phyloP scores from a whole-genome alignment of 805 yeast species.

The Debaryomyces prosopidis region DNA sequence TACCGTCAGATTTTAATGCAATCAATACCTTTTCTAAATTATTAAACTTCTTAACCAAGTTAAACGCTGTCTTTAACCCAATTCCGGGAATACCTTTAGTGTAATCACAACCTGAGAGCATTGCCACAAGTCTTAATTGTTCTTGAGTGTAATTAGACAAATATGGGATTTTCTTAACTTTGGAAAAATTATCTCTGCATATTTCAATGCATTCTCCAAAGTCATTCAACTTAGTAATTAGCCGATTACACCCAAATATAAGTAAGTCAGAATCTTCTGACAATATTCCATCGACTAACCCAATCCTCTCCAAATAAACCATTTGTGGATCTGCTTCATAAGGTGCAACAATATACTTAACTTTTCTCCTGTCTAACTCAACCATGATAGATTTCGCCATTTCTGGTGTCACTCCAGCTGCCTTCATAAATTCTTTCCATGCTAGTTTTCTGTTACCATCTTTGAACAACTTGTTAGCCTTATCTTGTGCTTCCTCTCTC shows the following conservation, averaged over 20 bases:
- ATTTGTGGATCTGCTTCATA: slow-evolving; percentile 98
- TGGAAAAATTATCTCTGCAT: slow-evolving; percentile 51
- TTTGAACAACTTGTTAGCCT: slow-evolving; percentile 52
- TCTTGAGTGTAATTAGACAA: slow-evolving; percentile 51
- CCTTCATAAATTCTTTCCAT: slow-evolving; percentile 66
- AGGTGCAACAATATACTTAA: slow-evolving; percentile 89
- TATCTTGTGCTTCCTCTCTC: slow-evolving; percentile 57
- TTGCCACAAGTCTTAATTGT: slow-evolving; percentile 75
- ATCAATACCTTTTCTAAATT: slow-evolving; percentile 57
- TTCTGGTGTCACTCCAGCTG: slow-evolving; percentile 83
- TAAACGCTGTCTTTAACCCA: slow-evolving; percentile 77
- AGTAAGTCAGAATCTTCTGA: slow-evolving; percentile 94
- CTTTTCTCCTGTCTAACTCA: slow-evolving; percentile 54
- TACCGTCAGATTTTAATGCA: slow-evolving; percentile 62
- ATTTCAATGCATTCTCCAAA: slow-evolving; percentile 74
- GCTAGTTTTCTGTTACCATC: slow-evolving; percentile 64
- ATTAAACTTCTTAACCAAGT: slow-evolving; percentile 50
- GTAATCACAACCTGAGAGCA: slow-evolving; percentile 95
- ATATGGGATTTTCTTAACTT: slow-evolving; percentile 48
- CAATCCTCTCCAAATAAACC: slow-evolving; percentile 79
- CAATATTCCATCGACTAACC: slow-evolving; percentile 78
- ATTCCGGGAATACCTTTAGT: slow-evolving; percentile 81
- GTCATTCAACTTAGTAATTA: slow-evolving; percentile 82
- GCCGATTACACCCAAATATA: slow-evolving; percentile 75
- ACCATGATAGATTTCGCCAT: slow-evolving; percentile 89